Evolutionary conservation across 2,329 filamentous ascomycete genomes (phyloP), one percentile per base, ranked within the genome.

Genomic region (Pezicula carpinea): DNA sequence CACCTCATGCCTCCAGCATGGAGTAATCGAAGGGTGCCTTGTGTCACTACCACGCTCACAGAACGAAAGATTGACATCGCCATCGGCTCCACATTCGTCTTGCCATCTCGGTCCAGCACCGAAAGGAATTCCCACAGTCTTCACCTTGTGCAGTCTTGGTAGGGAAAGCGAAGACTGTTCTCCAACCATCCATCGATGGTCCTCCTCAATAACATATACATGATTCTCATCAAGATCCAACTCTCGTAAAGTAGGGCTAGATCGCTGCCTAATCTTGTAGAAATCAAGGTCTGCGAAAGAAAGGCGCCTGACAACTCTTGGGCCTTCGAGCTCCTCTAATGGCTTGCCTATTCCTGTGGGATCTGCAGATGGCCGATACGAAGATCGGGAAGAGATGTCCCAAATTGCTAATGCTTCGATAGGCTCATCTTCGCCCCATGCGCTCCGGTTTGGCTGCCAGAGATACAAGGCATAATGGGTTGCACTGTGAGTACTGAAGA

Each of bases 401-500:
- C 79, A 84, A 8, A 84, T 66, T 14, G 71, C 72, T 22, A 84
- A 64, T 29, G 74, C 71, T 59, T 84, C 80, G 14, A 79, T 71
- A 0, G 78, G 78, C 11, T 74, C 71, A 54, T 79, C 75, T 43
- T 80, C 75, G 31, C 73, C 72, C 66, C 75, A 79, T 32, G 75
- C 66, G 38, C 74, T 75, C 39, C 73, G 73, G 52, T 76, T 76
- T 2, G 76, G 73, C 54, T 82, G 77, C 79, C 79, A 83, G 22
- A 77, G 69, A 61, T 83, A 84, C 13, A 82, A 66, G 33, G 71
- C 77, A 62, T 83, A 84, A 59, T 84, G 79, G 0, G 70, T 77
- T 13, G 68, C 58, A 40, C 69, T 82, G 59, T 85, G 81, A 1
- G 75, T 65, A 8, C 79, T 83, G 63, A 79, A 81, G 69, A 83